Conservation (phyloP, 306 rosid genomes). For the Biancaea sappan region DNA sequence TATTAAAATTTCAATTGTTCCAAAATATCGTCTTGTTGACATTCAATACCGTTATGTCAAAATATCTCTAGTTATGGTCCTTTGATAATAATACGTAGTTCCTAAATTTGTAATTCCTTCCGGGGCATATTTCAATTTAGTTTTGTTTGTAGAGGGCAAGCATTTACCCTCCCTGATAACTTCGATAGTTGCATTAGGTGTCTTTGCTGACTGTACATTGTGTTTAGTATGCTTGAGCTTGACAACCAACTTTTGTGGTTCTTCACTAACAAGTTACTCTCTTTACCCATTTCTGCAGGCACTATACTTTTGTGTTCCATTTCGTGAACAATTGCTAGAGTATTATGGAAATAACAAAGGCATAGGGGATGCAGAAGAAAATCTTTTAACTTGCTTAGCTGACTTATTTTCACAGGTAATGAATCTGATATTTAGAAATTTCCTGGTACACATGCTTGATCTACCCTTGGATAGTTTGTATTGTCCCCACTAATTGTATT, state of each 20-base stretch:
- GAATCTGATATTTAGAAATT: constrained; percentile 26
- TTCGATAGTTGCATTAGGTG: constrained; percentile 2
- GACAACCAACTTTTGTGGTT: constrained; percentile 9
- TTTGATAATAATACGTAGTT: constrained; percentile 6
- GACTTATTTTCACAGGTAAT: constrained; percentile 94
- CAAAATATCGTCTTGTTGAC: neutral
- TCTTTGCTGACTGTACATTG: constrained; percentile 15
- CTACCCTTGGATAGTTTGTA: constrained; percentile 29
- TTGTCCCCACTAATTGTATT: neutral
- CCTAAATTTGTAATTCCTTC: neutral
- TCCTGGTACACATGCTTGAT: neutral
- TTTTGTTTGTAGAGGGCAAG: neutral
- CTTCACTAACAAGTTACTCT: constrained; percentile 12
- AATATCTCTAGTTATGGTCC: neutral
- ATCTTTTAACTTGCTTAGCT: constrained; percentile 96
- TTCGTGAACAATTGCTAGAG: constrained; percentile 90
- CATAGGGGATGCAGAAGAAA: constrained; percentile 79
- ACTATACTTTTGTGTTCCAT: constrained; percentile 96
- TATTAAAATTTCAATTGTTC: neutral
- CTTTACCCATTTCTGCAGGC: constrained; percentile 63
- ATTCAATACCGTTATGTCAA: neutral
- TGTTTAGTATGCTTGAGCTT: constrained; percentile 21
- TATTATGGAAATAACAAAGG: constrained; percentile 80
- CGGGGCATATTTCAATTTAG: neutral
- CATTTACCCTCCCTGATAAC: neutral